Conservation (phyloP, 1,139 yeast species). For the Nakaseomyces nivariensis region DNA sequence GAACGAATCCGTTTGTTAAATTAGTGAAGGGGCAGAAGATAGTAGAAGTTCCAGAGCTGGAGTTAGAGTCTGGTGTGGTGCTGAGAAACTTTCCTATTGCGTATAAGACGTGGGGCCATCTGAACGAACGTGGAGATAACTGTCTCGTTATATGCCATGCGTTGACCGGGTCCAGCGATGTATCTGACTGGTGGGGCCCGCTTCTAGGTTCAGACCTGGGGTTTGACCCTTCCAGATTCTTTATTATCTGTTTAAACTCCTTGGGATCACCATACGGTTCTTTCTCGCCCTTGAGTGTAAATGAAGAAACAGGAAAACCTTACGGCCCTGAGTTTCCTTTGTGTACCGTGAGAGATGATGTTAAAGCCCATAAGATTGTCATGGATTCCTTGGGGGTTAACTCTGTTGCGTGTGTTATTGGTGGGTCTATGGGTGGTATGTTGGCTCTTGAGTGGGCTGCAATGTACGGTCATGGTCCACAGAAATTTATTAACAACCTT, state of each 20-base stretch:
- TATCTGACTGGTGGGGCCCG: slow-evolving; percentile 99
- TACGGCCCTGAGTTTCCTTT: slow-evolving; percentile 95
- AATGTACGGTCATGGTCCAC: slow-evolving; percentile 41
- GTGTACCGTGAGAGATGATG: slow-evolving; percentile 86
- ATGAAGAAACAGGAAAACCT: slow-evolving; percentile 59
- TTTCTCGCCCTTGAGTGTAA: slow-evolving; percentile 77
- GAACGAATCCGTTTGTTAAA: slow-evolving; percentile 53
- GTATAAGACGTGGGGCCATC: slow-evolving; percentile 87
- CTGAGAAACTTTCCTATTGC: slow-evolving; percentile 78
- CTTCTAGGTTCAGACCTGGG: slow-evolving; percentile 76
- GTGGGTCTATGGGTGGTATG: slow-evolving; percentile 99
- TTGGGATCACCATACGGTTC: slow-evolving; percentile 96
- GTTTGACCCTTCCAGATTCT: slow-evolving; percentile 81
- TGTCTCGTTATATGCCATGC: slow-evolving; percentile 90
- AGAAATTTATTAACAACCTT: slow-evolving; percentile 55
- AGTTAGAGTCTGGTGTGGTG: slow-evolving; percentile 74
- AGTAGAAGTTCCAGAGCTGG: slow-evolving; percentile 66
- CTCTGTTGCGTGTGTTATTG: slow-evolving; percentile 74
- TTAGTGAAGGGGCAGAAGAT: slow-evolving; percentile 75
- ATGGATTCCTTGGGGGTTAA: slow-evolving; percentile 64
- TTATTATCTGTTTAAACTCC: slow-evolving; percentile 77
- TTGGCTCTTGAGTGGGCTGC: slow-evolving; percentile 74
- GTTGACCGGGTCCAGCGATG: slow-evolving; percentile 89
- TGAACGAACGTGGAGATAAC: slow-evolving; percentile 58
- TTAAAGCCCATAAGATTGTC: slow-evolving; percentile 65